phyloP scores from a whole-genome alignment of 768 basidiomycete species.

The Paxillus ammoniavirescens region DNA sequence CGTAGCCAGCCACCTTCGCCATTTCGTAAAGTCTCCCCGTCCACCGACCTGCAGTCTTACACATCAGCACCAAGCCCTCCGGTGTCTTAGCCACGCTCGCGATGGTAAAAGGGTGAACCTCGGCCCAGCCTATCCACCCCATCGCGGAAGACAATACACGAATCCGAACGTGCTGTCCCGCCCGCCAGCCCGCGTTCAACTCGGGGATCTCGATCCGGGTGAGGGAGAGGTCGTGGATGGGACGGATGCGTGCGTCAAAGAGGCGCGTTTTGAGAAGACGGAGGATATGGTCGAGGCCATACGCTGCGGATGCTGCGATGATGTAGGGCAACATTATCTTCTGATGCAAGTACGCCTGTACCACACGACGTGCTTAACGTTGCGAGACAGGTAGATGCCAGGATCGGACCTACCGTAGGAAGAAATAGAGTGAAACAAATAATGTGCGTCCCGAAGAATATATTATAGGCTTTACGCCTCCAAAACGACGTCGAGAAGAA shows the following conservation, averaged over 20 bases:
- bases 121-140: slow-evolving; percentile 39
- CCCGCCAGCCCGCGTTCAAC: slow-evolving; percentile 52
- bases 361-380: not conserved
- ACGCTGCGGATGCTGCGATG: slow-evolving; percentile 37
- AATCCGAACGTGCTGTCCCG: slow-evolving; percentile 60
- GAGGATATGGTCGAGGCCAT: slow-evolving; percentile 44
- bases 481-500: slow-evolving; percentile 41
- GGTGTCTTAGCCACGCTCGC: slow-evolving; percentile 40
- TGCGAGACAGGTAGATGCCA: slow-evolving; percentile 8
- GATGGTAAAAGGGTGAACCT: slow-evolving; percentile 55
- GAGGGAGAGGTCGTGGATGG: slow-evolving; percentile 44
- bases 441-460: slow-evolving; percentile 44
- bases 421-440: slow-evolving; percentile 42
- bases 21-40: slow-evolving; percentile 43
- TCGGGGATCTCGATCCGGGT: slow-evolving; percentile 47
- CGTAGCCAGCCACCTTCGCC: slow-evolving; percentile 36
- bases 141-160: slow-evolving; percentile 41
- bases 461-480: slow-evolving; percentile 39
- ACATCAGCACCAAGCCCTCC: slow-evolving; percentile 48
- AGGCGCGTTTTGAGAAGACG: slow-evolving; percentile 49
- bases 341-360: slow-evolving; percentile 26
- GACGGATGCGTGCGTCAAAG: slow-evolving; percentile 40
- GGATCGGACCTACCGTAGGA: slow-evolving; percentile 29
- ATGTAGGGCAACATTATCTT: slow-evolving; percentile 39
- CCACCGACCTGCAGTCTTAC: slow-evolving; percentile 52